Conservation (phyloP, 371 early-diverging fungal genomes). For the Apophysomyces ossiformis region DNA sequence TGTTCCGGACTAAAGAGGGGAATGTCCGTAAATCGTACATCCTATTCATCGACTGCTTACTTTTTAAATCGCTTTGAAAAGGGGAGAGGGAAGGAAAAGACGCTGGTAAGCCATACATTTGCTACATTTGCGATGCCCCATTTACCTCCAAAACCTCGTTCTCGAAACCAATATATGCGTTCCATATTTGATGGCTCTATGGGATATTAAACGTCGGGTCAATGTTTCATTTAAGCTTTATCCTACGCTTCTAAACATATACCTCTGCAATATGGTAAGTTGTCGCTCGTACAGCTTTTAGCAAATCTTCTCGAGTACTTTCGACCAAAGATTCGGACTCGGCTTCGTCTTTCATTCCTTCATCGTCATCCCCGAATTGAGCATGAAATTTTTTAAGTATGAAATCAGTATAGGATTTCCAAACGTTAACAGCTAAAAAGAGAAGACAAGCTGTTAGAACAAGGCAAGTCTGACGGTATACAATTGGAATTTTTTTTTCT, state of each 20-base stretch:
- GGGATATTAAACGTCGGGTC: slow-evolving; percentile 7
- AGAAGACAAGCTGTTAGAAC: not conserved
- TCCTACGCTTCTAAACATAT: not conserved
- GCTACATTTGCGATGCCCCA: slow-evolving; percentile 19
- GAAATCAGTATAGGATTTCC: slow-evolving; percentile 59
- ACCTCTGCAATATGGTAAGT: slow-evolving; percentile 53
- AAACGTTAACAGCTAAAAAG: slow-evolving; percentile 57
- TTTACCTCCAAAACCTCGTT: slow-evolving; percentile 35
- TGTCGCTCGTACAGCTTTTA: slow-evolving; percentile 47
- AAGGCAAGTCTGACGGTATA: not conserved
- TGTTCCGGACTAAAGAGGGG: slow-evolving; percentile 21
- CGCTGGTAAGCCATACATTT: not conserved
- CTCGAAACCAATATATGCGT: slow-evolving; percentile 58
- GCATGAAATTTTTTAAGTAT: slow-evolving; percentile 35
- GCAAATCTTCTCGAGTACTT: slow-evolving; percentile 41
- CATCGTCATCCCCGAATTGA: slow-evolving; percentile 32
- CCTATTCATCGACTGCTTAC: slow-evolving; percentile 1
- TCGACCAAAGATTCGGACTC: slow-evolving; percentile 25
- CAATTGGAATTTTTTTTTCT: not conserved
- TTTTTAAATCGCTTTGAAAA: slow-evolving; percentile 10
- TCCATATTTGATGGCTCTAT: slow-evolving; percentile 64
- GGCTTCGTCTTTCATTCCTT: slow-evolving; percentile 25
- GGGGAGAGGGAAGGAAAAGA: not conserved
- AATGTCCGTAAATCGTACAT: not conserved
- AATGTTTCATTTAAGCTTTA: not conserved